Evolutionary conservation across 106 monocot genomes (phyloP).

Genomic region (Cymbidium sinense): DNA sequence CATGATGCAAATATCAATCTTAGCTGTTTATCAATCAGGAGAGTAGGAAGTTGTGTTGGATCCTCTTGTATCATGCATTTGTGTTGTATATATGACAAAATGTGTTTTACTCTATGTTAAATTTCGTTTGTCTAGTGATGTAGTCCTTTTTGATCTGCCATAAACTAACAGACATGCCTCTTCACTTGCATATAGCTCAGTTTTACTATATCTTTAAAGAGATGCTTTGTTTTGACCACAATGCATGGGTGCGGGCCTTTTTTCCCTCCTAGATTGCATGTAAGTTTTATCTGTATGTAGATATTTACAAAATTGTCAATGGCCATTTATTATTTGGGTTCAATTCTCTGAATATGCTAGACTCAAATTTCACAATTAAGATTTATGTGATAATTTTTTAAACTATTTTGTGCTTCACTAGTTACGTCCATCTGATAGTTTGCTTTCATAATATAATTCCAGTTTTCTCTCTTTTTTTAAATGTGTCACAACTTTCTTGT

Average conservation of each 20-base stretch:
- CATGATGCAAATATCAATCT: slow-evolving; percentile 2
- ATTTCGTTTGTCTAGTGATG: not conserved
- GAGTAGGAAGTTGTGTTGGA: not conserved
- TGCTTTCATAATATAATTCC: not conserved
- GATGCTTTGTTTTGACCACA: not conserved
- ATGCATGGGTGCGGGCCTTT: not conserved
- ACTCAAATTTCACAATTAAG: not conserved
- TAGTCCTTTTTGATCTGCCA: not conserved
- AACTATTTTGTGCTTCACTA: not conserved
- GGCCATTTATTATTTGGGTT: not conserved
- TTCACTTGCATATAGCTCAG: not conserved
- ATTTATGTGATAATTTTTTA: not conserved
- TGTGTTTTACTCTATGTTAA: not conserved
- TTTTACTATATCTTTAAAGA: not conserved
- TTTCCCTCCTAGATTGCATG: not conserved
- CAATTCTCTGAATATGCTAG: not conserved
- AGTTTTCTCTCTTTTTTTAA: not conserved
- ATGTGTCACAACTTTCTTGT: slow-evolving; percentile 5
- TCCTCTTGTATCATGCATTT: not conserved
- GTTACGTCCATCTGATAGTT: not conserved
- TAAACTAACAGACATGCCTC: not conserved
- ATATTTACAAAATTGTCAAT: not conserved
- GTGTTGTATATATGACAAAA: not conserved
- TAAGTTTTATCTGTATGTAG: not conserved
- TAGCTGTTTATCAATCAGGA: not conserved